Evolutionary conservation across 345 rosid species (phyloP), one percentile per base, ranked within the genome.

Genomic region (Ceriops tagal): DNA sequence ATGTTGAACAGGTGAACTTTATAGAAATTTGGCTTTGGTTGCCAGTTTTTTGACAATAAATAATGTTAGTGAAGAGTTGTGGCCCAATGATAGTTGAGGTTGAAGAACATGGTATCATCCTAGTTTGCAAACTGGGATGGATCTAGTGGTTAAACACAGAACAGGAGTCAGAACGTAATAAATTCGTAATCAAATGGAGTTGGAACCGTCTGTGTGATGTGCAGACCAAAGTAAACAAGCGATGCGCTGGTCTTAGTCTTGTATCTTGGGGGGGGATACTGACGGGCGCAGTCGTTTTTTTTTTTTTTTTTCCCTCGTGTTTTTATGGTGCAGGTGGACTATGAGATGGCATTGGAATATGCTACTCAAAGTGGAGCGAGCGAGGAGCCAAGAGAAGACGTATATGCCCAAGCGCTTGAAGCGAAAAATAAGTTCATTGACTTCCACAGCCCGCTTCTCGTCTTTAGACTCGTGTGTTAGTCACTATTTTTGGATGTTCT

Each of bases 281-380:
- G 73, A 28, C 4, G 34, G 8, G 64, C 58, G 10, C 34, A 21
- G 37, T 53, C 6, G 5, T 30, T 22, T 65, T 58, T 8, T 57
- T 22, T 65, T 58, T 8, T 57, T 56, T n/a, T 11, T n/a, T 11
- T 18, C 22, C 32, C n/a, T 28, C 31, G 4, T 10, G 26, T 3
- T 55, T 65, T 35, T 64, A n/a, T 71, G 16, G 74, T 83, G 80
- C 96, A 91, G 99, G 99, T 93, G 74, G 97, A 93, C 76, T 86
- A 93, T 72, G 96, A 93, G 81, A 89, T 93, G 99, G 97, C 96
- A 53, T 66, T 93, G 77, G 98, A 91, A 79, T 93, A 91, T 61
- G 98, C 98, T 5, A 91, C 93, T 1, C 97, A 93, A 58, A 91
- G 92, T 51, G 97, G 96, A 66, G 97, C 89, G 19, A 85, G 86